Percentiles rank a stretch among this genome's conserved stretches.
Evolutionary conservation across 306 rosid genomes (phyloP).

Genomic region (Lathyrus aphaca): DNA sequence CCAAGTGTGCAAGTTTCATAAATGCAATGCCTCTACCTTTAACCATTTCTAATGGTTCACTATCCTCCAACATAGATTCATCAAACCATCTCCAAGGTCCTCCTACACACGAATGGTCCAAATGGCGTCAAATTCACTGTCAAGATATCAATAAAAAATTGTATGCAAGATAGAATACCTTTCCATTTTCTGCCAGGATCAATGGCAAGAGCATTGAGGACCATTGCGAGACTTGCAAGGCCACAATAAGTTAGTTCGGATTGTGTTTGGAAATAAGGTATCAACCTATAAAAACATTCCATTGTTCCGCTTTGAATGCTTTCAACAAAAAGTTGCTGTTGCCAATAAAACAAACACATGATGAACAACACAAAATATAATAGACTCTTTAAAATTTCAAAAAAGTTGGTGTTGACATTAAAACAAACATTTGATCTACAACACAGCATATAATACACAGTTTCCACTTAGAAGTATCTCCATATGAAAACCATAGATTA

Average conservation of each 20-base stretch:
- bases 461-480: too few relatives aligned
- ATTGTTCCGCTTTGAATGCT: constrained; percentile 75
- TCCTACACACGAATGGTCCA: constrained; percentile 57
- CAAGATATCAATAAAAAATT: neutral
- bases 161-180: constrained; percentile 46
- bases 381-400: too few relatives aligned
- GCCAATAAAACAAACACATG: constrained; percentile 28
- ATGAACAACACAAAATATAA: neutral
- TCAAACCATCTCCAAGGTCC: constrained; percentile 99
- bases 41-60: constrained; percentile 84
- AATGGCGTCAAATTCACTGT: neutral
- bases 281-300: constrained; percentile 78
- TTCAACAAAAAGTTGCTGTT: constrained; percentile 81
- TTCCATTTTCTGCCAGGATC: constrained; percentile 98
- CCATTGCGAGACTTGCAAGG: constrained; percentile 90
- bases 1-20: constrained; percentile 83
- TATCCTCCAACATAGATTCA: constrained; percentile 94
- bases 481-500: too few relatives aligned
- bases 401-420: too few relatives aligned
- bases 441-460: too few relatives aligned
- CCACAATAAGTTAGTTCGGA: constrained; percentile 95
- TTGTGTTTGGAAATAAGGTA: constrained; percentile 87
- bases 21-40: constrained; percentile 83
- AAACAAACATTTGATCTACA: too few relatives aligned
- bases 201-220: constrained; percentile 87